phyloP scores from a whole-genome alignment of 2,329 filamentous ascomycete genomes.

The Tympanopsis confertula region DNA sequence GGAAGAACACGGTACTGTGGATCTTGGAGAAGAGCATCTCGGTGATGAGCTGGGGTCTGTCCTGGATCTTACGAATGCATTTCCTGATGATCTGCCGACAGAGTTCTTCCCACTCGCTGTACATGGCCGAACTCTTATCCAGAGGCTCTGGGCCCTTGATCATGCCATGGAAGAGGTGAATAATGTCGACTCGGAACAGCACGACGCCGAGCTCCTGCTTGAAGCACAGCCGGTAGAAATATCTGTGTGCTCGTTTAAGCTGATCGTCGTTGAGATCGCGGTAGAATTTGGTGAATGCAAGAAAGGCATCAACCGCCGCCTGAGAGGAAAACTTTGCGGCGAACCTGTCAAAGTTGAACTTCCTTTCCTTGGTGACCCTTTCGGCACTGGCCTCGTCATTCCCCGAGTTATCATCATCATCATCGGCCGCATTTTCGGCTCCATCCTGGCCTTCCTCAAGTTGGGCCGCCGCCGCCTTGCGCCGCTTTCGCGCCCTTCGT shows the following conservation, averaged over 20 bases:
- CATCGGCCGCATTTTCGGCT: slow-evolving; percentile 34
- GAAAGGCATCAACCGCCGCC: slow-evolving; percentile 77
- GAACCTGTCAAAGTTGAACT: slow-evolving; percentile 86
- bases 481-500: slow-evolving; percentile 61
- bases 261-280: slow-evolving; percentile 68
- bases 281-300: slow-evolving; percentile 70
- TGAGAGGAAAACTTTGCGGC: slow-evolving; percentile 71
- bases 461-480: slow-evolving; percentile 43
- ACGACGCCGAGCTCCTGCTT: slow-evolving; percentile 86
- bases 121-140: slow-evolving; percentile 51
- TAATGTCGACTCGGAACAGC: slow-evolving; percentile 81
- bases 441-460: slow-evolving; percentile 17
- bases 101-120: slow-evolving; percentile 84
- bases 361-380: slow-evolving; percentile 65
- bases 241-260: slow-evolving; percentile 82
- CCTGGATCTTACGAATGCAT: slow-evolving; percentile 72
- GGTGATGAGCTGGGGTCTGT: slow-evolving; percentile 73
- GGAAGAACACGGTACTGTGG: slow-evolving; percentile 67
- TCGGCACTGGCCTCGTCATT: slow-evolving; percentile 60
- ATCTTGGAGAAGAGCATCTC: slow-evolving; percentile 95
- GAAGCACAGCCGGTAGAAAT: slow-evolving; percentile 86
- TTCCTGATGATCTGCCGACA: slow-evolving; percentile 72
- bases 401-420: slow-evolving; percentile 57
- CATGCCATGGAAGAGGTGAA: slow-evolving; percentile 79
- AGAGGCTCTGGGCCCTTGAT: slow-evolving; percentile 77